Conservation (phyloP, 2,329 filamentous ascomycete genomes). For the Pestalotiopsis sp. region DNA sequence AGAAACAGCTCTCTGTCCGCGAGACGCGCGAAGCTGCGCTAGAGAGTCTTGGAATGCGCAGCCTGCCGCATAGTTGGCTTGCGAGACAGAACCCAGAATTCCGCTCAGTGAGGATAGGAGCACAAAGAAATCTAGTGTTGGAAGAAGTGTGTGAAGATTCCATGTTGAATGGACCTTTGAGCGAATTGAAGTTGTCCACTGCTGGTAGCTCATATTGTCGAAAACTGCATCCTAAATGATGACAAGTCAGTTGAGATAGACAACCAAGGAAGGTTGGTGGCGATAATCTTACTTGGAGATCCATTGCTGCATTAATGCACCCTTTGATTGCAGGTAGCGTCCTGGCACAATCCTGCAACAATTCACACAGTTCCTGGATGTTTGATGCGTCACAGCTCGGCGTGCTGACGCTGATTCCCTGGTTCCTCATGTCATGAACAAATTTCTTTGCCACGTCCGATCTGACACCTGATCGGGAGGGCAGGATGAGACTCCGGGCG, state of each 20-base stretch:
- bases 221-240: conserved; percentile 22
- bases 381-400: not conserved
- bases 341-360: too few species aligned
- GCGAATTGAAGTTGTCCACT: conserved; percentile 24
- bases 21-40: conserved; percentile 20
- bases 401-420: not conserved
- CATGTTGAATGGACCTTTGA: conserved; percentile 24
- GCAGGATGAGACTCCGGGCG: conserved; percentile 24
- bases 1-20: conserved; percentile 19
- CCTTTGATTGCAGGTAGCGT: conserved; percentile 41
- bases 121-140: conserved; percentile 27
- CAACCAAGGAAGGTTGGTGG: not conserved
- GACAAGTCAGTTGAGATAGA: too few species aligned
- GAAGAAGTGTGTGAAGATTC: conserved; percentile 24
- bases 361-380: not conserved
- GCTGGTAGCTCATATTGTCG: conserved; percentile 27
- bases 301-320: conserved; percentile 45
- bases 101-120: conserved; percentile 27
- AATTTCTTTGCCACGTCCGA: conserved; percentile 16
- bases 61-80: conserved; percentile 28
- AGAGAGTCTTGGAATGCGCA: conserved; percentile 27
- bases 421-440: not conserved
- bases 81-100: conserved; percentile 21
- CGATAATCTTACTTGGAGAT: conserved; percentile 22
- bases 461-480: conserved; percentile 24